Evolutionary conservation across 805 yeast genomes (phyloP), one percentile per base, ranked within the genome.

Genomic region (Suhomyces tanzawaensis): DNA sequence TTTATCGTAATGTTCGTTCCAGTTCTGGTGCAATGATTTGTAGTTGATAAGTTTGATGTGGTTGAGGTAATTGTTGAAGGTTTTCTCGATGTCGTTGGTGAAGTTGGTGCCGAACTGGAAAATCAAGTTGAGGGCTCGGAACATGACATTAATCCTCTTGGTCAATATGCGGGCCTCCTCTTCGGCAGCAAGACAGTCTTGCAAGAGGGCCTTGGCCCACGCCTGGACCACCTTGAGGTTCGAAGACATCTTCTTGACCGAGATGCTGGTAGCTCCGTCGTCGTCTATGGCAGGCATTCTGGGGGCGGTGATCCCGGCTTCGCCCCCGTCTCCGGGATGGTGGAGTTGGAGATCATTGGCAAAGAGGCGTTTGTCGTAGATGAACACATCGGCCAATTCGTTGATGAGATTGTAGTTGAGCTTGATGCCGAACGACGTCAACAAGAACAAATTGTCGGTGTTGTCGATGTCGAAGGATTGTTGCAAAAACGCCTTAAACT

Each of bases 341-440:
- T 38, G 34, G 5, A 45, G 47, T 8, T 51, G 46, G 8, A 45
- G 24, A 9, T 55, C 58, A 9, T 49, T 45, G 3, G 71, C 60
- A 46, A 83, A 82, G 32, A 77, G 58, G 32, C 79, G 69, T 53
- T 82, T 76, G 55, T 84, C 88, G 57, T 71, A 83, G 1, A 77
- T 79, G 54, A 73, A 82, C 3, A 82, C 64, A 41, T 80, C 84
- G 36, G 63, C 65, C 21, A 73, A 55, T 41, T 77, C 81, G 46
- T 75, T 64, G 31, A 69, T 66, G 69, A 68, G 70, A 51, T 67
- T 69, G 53, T 65, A 74, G 54, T 75, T 79, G 45, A 84, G 63
- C 48, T 75, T 78, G 32, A 77, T 70, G 0, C 90, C 90, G 54
- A 74, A 80, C 1, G 88, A 77, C 2, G 88, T 72, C 26, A 84